Conservation (phyloP, 345 rosid genomes). For the Iberis pinnata region DNA sequence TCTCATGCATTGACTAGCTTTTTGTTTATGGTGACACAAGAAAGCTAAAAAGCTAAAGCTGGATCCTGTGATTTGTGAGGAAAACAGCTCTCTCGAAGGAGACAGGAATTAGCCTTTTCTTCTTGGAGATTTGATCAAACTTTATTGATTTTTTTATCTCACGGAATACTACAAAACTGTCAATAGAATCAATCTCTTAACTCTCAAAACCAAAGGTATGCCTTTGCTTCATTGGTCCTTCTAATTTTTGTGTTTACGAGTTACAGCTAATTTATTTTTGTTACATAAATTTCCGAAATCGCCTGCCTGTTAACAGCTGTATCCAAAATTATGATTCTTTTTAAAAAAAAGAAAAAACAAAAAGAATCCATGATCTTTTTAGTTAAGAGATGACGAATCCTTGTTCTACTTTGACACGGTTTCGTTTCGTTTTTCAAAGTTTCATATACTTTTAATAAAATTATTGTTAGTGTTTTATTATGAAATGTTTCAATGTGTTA, state of each 20-base stretch:
- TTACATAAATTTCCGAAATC: conserved; percentile 10
- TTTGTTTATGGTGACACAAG: conserved; percentile 22
- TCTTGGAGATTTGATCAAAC: no score
- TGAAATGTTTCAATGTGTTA: not conserved
- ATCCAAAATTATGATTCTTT: not conserved
- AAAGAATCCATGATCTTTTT: conserved; percentile 14
- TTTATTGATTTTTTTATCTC: conserved; percentile 1
- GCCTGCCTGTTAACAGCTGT: conserved; percentile 34
- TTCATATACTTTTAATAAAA: conserved; percentile 1
- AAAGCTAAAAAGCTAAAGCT: conserved; percentile 20
- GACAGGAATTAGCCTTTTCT: conserved; percentile 14
- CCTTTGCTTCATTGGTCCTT: conserved; percentile 29
- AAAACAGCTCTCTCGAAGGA: conserved; percentile 20
- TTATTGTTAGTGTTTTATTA: not conserved
- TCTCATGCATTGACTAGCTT: not conserved
- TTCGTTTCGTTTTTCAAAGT: conserved; percentile 11
- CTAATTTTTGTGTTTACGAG: conserved; percentile 11
- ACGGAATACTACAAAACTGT: conserved; percentile 16
- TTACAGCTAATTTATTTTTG: conserved; percentile 23
- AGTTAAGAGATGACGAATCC: conserved; percentile 4
- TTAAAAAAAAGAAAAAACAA: not conserved
- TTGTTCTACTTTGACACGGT: conserved; percentile 15
- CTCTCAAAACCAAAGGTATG: conserved; percentile 16
- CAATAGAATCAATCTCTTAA: conserved; percentile 26
- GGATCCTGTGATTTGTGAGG: conserved; percentile 11